Conservation (phyloP, 495 filamentous ascomycete genomes). For the Chaetomium tenue region DNA sequence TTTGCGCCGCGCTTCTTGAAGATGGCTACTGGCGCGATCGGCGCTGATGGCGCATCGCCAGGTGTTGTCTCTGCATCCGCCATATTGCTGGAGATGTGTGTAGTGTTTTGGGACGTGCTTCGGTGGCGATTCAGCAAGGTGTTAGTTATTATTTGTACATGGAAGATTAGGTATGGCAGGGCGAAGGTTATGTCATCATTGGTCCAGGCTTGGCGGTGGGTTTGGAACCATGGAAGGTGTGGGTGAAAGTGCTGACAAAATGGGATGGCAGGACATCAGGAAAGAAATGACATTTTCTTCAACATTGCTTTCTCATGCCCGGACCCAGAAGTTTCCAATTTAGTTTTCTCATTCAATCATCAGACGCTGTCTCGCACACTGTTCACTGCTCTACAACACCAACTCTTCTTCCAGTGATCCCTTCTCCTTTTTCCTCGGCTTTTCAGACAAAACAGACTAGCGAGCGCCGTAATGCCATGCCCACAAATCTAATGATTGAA, state of each 20-base stretch:
- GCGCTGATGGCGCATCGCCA: conserved; percentile 24
- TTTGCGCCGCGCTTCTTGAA: conserved; percentile 89
- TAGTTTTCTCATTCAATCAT: conserved; percentile 31
- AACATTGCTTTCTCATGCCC: not conserved
- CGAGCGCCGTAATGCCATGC: not conserved
- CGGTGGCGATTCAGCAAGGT: conserved; percentile 1
- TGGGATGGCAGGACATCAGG: not conserved
- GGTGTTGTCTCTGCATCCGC: conserved; percentile 31
- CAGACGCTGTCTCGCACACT: conserved; percentile 15
- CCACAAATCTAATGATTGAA: not conserved
- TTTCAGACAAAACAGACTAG: not conserved
- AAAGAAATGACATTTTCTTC: not conserved
- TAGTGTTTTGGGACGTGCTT: not conserved
- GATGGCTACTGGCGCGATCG: conserved; percentile 53
- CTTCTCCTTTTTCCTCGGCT: not conserved
- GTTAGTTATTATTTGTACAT: conserved; percentile 1
- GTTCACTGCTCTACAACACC: not conserved
- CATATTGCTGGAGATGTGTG: conserved; percentile 15
- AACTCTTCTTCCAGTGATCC: not conserved
- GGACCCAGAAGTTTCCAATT: conserved; percentile 20
- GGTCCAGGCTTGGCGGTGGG: not conserved
- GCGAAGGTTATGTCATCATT: conserved; percentile 9
- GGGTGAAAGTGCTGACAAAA: not conserved
- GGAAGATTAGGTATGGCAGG: not conserved
- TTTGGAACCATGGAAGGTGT: not conserved